Evolutionary conservation across 345 rosid species (phyloP).

Genomic region (Lepidium didymum): DNA sequence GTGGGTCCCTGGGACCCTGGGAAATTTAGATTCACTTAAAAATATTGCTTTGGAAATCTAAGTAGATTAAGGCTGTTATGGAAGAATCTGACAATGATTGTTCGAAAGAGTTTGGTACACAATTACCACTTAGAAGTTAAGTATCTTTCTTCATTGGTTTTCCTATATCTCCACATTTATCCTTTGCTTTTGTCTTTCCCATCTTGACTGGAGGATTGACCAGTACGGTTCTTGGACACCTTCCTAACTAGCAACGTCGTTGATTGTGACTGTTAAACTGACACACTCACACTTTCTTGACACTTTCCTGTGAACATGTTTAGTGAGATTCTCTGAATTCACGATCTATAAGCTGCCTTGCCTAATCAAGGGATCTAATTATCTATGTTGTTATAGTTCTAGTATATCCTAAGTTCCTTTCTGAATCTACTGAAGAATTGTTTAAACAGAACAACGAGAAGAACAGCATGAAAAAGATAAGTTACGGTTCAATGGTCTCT

Average conservation of each 20-base stretch:
- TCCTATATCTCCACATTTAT: slow-evolving; percentile 38
- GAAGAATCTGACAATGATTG: slow-evolving; percentile 69
- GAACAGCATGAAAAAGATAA: neutral
- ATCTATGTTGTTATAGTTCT: neutral
- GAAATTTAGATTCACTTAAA: slow-evolving; percentile 58
- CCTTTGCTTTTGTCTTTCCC: slow-evolving; percentile 44
- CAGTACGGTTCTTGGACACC: neutral
- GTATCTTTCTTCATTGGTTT: slow-evolving; percentile 50
- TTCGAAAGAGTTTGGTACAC: slow-evolving; percentile 42
- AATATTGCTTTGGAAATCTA: slow-evolving; percentile 44
- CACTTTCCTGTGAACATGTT: neutral
- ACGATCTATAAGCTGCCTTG: slow-evolving; percentile 6
- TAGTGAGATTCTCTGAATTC: neutral
- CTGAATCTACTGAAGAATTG: neutral
- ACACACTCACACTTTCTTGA: neutral
- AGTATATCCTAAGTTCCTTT: neutral
- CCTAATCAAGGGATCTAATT: neutral
- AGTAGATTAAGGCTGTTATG: slow-evolving; percentile 60
- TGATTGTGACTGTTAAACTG: neutral
- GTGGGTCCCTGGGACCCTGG: slow-evolving; percentile 52
- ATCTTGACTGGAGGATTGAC: slow-evolving; percentile 2
- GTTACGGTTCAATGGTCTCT: neutral
- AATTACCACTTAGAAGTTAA: slow-evolving; percentile 64
- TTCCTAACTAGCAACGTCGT: neutral
- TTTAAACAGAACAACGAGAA: neutral